phyloP scores from a whole-genome alignment of 805 yeast species.

The Candida sphagnicola region DNA sequence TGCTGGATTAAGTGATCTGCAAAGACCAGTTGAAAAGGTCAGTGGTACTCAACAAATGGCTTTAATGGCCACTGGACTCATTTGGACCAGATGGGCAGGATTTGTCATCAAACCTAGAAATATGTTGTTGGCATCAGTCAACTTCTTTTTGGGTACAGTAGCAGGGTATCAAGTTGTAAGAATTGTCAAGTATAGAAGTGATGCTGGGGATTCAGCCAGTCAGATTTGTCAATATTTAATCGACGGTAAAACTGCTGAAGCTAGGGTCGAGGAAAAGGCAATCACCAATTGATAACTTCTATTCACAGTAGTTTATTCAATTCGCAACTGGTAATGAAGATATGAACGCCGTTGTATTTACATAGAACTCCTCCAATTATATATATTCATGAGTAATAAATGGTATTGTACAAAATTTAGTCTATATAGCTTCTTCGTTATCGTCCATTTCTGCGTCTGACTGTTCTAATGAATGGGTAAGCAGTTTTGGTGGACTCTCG shows the following conservation, averaged over 20 bases:
- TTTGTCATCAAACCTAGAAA: conserved; percentile 89
- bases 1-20: conserved; percentile 85
- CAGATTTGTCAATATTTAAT: conserved; percentile 58
- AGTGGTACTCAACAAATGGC: conserved; percentile 90
- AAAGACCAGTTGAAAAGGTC: conserved; percentile 87
- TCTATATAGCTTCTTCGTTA: background rate
- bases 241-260: conserved; percentile 34
- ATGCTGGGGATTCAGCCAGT: conserved; percentile 57
- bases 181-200: conserved; percentile 61
- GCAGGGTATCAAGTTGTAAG: conserved; percentile 82
- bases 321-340: no score
- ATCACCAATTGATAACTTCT: background rate
- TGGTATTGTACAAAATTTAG: background rate
- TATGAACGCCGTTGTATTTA: background rate
- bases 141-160: conserved; percentile 87
- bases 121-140: conserved; percentile 82
- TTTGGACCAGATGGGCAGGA: conserved; percentile 97
- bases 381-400: background rate
- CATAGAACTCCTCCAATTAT: background rate
- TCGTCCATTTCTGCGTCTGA: background rate
- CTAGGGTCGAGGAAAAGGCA: background rate
- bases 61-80: conserved; percentile 82
- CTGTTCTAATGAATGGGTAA: background rate
- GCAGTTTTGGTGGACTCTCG: background rate
- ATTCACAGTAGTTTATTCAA: no score